Percentiles rank a stretch among this genome's conserved stretches.
phyloP scores from a whole-genome alignment of 192 early-diverging fungal species.

The Piromyces finnis region DNA sequence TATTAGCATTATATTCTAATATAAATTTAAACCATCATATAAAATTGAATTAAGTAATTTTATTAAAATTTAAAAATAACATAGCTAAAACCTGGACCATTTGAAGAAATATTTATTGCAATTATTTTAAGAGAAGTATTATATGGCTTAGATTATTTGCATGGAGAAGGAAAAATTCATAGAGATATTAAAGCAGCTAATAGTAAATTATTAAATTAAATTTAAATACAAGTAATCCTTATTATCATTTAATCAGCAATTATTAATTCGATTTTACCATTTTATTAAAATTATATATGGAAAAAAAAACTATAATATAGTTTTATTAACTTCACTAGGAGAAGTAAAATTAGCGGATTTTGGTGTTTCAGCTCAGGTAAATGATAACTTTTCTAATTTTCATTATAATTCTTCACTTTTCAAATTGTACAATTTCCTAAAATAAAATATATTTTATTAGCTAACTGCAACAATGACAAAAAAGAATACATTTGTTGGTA shows the following conservation, averaged over 20 bases:
- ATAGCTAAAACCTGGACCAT: slow-evolving; percentile 72
- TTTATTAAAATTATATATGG: too few species aligned
- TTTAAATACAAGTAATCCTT: too few species aligned
- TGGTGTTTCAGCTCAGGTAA: slow-evolving; percentile 86
- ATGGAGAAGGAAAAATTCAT: slow-evolving; percentile 73
- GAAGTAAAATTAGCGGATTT: slow-evolving; percentile 94
- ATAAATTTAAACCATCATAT: too few species aligned
- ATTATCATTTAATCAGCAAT: too few species aligned
- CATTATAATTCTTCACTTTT: too few species aligned
- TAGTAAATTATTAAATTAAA: neutral
- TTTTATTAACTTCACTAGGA: slow-evolving; percentile 50
- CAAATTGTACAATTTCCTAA: too few species aligned
- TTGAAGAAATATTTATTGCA: slow-evolving; percentile 79
- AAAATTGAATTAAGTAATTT: too few species aligned
- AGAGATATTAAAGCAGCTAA: slow-evolving; percentile 73
- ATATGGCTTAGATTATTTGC: slow-evolving; percentile 80
- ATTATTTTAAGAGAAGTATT: slow-evolving; percentile 80
- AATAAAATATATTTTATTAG: too few species aligned
- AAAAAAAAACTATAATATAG: neutral
- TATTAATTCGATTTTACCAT: too few species aligned
- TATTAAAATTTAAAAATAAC: too few species aligned
- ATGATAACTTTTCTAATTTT: neutral
- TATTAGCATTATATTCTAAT: too few species aligned
- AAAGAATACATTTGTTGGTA: slow-evolving; percentile 95
- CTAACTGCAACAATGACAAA: slow-evolving; percentile 77